Evolutionary conservation across 2,329 filamentous ascomycete species (phyloP).

Genomic region (Orbilia brochopaga): DNA sequence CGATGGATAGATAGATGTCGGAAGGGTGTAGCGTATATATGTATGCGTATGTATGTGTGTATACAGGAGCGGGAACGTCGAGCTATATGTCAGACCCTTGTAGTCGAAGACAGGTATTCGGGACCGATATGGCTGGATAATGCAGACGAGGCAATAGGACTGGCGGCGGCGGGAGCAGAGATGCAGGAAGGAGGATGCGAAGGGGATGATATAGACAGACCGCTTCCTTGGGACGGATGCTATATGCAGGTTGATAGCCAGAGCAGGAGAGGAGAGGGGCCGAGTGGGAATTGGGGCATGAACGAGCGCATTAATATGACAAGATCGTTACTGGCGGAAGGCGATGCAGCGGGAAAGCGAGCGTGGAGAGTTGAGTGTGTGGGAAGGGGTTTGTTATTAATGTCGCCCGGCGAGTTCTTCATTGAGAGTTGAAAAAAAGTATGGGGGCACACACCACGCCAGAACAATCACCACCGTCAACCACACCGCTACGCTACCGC

Average conservation of each 20-base stretch:
- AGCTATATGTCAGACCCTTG: slow-evolving; percentile 49
- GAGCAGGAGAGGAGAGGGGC: slow-evolving; percentile 15
- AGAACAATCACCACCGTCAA: neutral
- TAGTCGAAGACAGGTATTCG: slow-evolving; percentile 47
- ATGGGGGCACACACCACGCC: slow-evolving; percentile 11
- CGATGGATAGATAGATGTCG: neutral
- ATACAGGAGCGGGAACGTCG: slow-evolving; percentile 49
- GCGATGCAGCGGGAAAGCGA: slow-evolving; percentile 23
- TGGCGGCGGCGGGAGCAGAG: slow-evolving; percentile 15
- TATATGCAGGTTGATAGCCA: slow-evolving; percentile 24
- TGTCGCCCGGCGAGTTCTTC: neutral
- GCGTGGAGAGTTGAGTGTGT: slow-evolving; percentile 25
- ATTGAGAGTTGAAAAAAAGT: slow-evolving; percentile 10
- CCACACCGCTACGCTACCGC: neutral
- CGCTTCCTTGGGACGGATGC: slow-evolving; percentile 36
- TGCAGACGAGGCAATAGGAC: slow-evolving; percentile 39
- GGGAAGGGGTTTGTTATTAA: slow-evolving; percentile 34
- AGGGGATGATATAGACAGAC: slow-evolving; percentile 47
- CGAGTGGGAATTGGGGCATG: slow-evolving; percentile 19
- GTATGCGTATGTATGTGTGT: neutral
- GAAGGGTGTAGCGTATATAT: neutral
- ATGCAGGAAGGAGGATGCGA: slow-evolving; percentile 40
- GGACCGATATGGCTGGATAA: slow-evolving; percentile 16
- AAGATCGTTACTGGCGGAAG: neutral
- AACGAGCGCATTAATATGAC: slow-evolving; percentile 33